phyloP scores from a whole-genome alignment of 352 stramenopile species.

The Peronospora belbahrii region DNA sequence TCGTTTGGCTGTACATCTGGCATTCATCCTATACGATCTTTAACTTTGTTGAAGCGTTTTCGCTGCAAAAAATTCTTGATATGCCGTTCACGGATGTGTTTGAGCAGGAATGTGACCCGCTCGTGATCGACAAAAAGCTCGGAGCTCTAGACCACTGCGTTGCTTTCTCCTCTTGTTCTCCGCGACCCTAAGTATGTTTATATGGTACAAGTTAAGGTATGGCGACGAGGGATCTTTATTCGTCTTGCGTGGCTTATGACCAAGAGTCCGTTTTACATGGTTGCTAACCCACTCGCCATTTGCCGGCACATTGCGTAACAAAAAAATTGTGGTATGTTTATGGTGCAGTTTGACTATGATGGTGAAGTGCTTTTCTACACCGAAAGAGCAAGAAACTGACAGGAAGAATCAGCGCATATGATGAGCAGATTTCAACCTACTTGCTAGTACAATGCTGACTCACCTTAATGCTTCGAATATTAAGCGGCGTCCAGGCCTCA shows the following conservation, averaged over 20 bases:
- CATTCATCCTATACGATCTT: constrained; percentile 43
- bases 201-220: constrained; percentile 28
- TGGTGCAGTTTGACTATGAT: constrained; percentile 35
- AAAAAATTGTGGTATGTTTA: constrained; percentile 52
- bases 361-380: constrained; percentile 38
- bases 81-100: constrained; percentile 31
- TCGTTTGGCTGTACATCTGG: constrained; percentile 54
- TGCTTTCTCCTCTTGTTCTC: constrained; percentile 37
- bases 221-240: constrained; percentile 60
- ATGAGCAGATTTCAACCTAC: constrained; percentile 29
- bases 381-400: constrained; percentile 42
- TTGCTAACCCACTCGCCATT: constrained; percentile 29
- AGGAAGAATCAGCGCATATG: constrained; percentile 5
- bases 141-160: constrained; percentile 7
- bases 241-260: constrained; percentile 48
- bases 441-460: too few relatives aligned
- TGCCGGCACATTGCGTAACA: constrained; percentile 26
- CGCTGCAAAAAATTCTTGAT: constrained; percentile 40
- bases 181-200: constrained; percentile 32
- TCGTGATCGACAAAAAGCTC: constrained; percentile 31
- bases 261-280: constrained; percentile 44
- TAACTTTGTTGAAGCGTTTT: constrained; percentile 38
- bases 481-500: too few relatives aligned
- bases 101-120: constrained; percentile 32
- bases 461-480: too few relatives aligned